phyloP scores from a whole-genome alignment of 2,329 filamentous ascomycete species.

The Emmonsia crescens region DNA sequence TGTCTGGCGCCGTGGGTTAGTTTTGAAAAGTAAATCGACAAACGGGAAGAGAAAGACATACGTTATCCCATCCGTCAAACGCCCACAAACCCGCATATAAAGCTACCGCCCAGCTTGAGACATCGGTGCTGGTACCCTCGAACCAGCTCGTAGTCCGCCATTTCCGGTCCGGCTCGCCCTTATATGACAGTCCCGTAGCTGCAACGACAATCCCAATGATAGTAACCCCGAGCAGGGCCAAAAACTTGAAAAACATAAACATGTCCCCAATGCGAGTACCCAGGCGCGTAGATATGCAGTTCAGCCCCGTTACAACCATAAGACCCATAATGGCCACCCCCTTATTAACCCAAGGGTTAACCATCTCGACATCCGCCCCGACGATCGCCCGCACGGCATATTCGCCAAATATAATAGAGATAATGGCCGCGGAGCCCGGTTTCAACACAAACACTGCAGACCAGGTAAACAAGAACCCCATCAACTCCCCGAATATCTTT shows the following conservation, averaged over 20 bases:
- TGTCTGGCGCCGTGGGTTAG: conserved; percentile 45
- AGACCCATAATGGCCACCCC: conserved; percentile 69
- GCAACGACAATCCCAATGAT: conserved; percentile 84
- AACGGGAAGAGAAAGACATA: conserved; percentile 37
- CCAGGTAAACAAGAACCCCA: conserved; percentile 94
- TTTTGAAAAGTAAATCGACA: neutral
- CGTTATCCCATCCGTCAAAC: conserved; percentile 98
- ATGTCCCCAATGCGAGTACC: conserved; percentile 79
- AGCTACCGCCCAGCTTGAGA: conserved; percentile 84
- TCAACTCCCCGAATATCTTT: conserved; percentile 91
- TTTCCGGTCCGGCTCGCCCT: conserved; percentile 63
- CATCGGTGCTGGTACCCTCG: conserved; percentile 65
- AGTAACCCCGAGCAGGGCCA: conserved; percentile 77
- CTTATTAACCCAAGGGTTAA: conserved; percentile 85
- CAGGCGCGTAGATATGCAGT: conserved; percentile 81
- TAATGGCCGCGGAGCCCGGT: conserved; percentile 85
- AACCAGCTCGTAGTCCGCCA: conserved; percentile 91
- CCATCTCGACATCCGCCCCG: conserved; percentile 70
- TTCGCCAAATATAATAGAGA: conserved; percentile 95
- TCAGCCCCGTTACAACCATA: conserved; percentile 66
- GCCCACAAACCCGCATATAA: conserved; percentile 95
- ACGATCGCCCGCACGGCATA: conserved; percentile 84
- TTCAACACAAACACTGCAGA: conserved; percentile 88
- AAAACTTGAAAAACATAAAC: conserved; percentile 96
- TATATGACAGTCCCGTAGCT: conserved; percentile 67